Evolutionary conservation across 257 asterid species (phyloP), one percentile per base, ranked within the genome.

Genomic region (Paraleonurus japonicus): DNA sequence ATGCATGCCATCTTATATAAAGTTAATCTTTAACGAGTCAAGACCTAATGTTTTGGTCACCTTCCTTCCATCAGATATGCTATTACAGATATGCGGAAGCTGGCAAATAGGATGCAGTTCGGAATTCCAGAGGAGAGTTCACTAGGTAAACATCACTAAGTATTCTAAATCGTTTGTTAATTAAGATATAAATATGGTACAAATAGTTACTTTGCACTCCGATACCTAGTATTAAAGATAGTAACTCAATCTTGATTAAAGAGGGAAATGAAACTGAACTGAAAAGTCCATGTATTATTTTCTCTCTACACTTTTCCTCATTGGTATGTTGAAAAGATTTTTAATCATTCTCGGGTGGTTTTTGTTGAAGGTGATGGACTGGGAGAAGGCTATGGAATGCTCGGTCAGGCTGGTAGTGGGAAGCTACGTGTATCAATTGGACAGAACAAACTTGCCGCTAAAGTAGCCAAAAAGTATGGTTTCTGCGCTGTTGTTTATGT

Each of bases 321-420:
- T 47, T 58, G 53, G 39, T 51, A 16, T 10, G 32, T 26, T 59
- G n/a, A 62, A 27, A 16, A 3, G 30, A 62, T 5, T 50, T 28
- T 27, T 19, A 5, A 24, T 75, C 62, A 41, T 54, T 58, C 28
- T 63, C 47, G 55, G 16, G 16, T 61, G 16, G 12, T 70, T 53
- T 78, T 72, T 53, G 61, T 75, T 78, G 80, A 61, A 94, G 99
- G 99, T 71, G 99, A 94, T 86, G 99, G 97, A 61, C 90, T 94
- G 27, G 99, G 99, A 6, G 99, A 94, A 87, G 99, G 99, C n/a
- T 94, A 94, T 67, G 99, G 99, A 75, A 94, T 94, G 99, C 96
- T 94, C 9, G 99, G 99, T 65, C 97, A 94, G 79, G 92, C 97
- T 76, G 97, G 99, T 54, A 94, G 89, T 65, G 99, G 99, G 41